Percentiles rank a stretch among this genome's conserved stretches.
Evolutionary conservation across 495 filamentous ascomycete genomes (phyloP).

Genomic region (Penicillium bovifimosum): DNA sequence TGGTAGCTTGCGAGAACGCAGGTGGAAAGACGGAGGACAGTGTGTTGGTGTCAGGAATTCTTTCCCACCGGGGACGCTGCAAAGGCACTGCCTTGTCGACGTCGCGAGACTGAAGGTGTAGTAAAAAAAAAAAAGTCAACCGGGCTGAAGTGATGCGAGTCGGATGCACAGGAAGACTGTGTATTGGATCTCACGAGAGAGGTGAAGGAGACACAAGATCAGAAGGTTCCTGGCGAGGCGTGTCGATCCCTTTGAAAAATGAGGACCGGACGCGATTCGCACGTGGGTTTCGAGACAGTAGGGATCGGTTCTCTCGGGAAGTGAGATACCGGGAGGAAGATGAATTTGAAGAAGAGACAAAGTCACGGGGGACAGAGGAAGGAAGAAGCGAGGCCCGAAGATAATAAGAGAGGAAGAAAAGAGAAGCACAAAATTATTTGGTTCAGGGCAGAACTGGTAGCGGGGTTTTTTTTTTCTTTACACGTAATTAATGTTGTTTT

Average conservation of each 20-base stretch:
- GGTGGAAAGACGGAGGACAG: neutral
- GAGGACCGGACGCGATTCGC: conserved; percentile 18
- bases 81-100: conserved; percentile 19
- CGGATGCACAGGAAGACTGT: conserved; percentile 9
- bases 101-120: neutral
- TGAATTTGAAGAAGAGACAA: conserved; percentile 6
- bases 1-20: conserved; percentile 6
- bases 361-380: conserved; percentile 16
- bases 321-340: conserved; percentile 12
- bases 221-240: neutral
- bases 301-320: conserved; percentile 5
- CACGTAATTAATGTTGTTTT: conserved; percentile 8
- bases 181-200: neutral
- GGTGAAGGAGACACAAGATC: neutral
- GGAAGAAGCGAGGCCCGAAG: conserved; percentile 18
- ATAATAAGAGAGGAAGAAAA: conserved; percentile 19
- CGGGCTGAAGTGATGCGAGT: neutral
- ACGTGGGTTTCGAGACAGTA: conserved; percentile 14
- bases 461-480: conserved; percentile 15
- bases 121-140: neutral
- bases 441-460: conserved; percentile 20
- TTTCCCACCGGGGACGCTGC: conserved; percentile 5
- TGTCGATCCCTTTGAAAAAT: neutral
- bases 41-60: neutral
- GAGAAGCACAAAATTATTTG: conserved; percentile 19